These are phyloP conservation scores for Aspergillus vadensis DNA, from an alignment of 2,329 filamentous ascomycete genomes.

Conservation along the genomic window DNA sequence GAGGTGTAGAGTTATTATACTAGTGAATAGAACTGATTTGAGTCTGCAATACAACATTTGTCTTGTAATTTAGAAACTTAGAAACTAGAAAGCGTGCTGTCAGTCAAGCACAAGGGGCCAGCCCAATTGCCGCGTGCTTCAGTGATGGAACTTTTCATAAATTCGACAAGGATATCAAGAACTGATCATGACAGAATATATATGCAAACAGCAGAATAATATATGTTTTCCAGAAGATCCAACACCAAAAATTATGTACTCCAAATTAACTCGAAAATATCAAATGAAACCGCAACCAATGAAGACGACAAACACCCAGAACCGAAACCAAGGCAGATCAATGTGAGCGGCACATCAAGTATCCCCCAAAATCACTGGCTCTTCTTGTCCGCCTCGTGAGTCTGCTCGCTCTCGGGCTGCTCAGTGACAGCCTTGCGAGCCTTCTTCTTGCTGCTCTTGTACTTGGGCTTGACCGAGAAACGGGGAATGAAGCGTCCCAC, in stretches of 20 bases:
- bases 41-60: too few relatives aligned
- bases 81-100: too few relatives aligned
- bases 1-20: too few relatives aligned
- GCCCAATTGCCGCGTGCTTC: background rate
- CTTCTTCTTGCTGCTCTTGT: conserved; percentile 27
- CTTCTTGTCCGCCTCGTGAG: conserved; percentile 25
- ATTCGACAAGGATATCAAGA: background rate
- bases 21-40: too few relatives aligned
- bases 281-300: background rate
- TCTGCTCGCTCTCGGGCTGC: conserved; percentile 17
- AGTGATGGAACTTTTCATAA: background rate
- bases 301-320: conserved; percentile 3
- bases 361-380: conserved; percentile 5
- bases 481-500: conserved; percentile 81
- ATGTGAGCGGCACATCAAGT: background rate
- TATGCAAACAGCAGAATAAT: background rate
- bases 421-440: conserved; percentile 14
- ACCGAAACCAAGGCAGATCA: background rate
- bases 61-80: too few relatives aligned
- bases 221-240: conserved; percentile 4
- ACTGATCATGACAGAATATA: background rate
- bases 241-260: conserved; percentile 12
- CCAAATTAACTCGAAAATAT: background rate
- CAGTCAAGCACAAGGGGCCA: too few relatives aligned
- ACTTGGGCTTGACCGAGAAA: conserved; percentile 37